Conservation (phyloP, 1,139 yeast genomes). For the Magnusiomyces paraingens region DNA sequence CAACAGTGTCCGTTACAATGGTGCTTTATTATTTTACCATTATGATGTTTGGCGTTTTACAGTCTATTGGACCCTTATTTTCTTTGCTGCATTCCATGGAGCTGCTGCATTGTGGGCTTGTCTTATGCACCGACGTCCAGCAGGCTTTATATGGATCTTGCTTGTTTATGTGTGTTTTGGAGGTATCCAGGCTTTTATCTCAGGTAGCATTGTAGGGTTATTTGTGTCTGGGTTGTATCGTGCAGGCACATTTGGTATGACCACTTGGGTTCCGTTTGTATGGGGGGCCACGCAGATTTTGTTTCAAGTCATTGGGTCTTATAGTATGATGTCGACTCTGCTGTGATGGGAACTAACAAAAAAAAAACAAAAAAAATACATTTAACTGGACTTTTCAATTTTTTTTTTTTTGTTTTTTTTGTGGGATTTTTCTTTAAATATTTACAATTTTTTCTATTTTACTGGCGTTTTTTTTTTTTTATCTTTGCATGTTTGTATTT, state of each 20-base stretch:
- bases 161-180: constrained; percentile 40
- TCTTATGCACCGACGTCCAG: constrained; percentile 40
- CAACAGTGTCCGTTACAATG: constrained; percentile 37
- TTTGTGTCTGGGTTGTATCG: constrained; percentile 60
- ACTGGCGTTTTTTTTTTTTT: background rate
- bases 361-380: too few species aligned
- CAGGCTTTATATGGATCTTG: constrained; percentile 41
- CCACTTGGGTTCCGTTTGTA: constrained; percentile 88
- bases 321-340: constrained; percentile 44
- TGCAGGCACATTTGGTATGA: constrained; percentile 67
- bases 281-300: constrained; percentile 67
- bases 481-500: too few species aligned
- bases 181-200: constrained; percentile 54
- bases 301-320: constrained; percentile 60
- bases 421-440: too few species aligned
- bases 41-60: constrained; percentile 83
- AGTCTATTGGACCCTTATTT: constrained; percentile 68
- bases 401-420: constrained; percentile 1
- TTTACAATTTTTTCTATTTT: background rate
- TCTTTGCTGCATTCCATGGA: constrained; percentile 53
- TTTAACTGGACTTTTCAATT: background rate
- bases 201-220: constrained; percentile 74
- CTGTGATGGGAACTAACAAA: constrained; percentile 33
- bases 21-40: constrained; percentile 59
- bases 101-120: constrained; percentile 63